Conservation (phyloP, 2,329 filamentous ascomycete genomes). For the Exophiala sp. region DNA sequence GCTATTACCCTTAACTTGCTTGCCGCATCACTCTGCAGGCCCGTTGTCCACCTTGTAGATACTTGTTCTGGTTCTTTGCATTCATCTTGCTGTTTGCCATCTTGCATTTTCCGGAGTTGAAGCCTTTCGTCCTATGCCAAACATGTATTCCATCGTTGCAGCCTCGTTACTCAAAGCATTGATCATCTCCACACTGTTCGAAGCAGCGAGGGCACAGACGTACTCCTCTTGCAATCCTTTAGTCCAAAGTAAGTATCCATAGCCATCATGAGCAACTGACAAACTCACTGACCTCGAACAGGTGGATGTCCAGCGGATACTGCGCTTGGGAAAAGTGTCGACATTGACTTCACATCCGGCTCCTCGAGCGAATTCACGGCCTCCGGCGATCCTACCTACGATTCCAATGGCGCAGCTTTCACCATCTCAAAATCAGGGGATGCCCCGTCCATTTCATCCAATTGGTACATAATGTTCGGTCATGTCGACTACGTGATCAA, state of each 20-base stretch:
- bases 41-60: not conserved
- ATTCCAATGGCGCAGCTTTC: slow-evolving; percentile 70
- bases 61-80: slow-evolving; percentile 1
- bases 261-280: not conserved
- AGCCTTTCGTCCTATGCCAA: slow-evolving; percentile 2
- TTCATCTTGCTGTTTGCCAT: slow-evolving; percentile 3
- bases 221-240: slow-evolving; percentile 42
- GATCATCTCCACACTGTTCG: slow-evolving; percentile 14
- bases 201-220: slow-evolving; percentile 38
- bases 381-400: slow-evolving; percentile 66
- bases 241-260: slow-evolving; percentile 33
- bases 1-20: not conserved
- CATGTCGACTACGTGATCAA: slow-evolving; percentile 80
- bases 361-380: slow-evolving; percentile 71
- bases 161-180: slow-evolving; percentile 17
- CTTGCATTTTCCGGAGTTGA: slow-evolving; percentile 22
- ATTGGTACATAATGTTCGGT: slow-evolving; percentile 99
- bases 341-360: slow-evolving; percentile 76
- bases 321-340: slow-evolving; percentile 74
- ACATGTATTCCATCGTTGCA: slow-evolving; percentile 14
- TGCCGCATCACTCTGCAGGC: not conserved
- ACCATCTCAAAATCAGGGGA: slow-evolving; percentile 73
- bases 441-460: slow-evolving; percentile 74
- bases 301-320: slow-evolving; percentile 63
- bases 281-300: slow-evolving; percentile 5